Evolutionary conservation across 179 eudicot genomes (phyloP).

Genomic region (Drosera spatulata): DNA sequence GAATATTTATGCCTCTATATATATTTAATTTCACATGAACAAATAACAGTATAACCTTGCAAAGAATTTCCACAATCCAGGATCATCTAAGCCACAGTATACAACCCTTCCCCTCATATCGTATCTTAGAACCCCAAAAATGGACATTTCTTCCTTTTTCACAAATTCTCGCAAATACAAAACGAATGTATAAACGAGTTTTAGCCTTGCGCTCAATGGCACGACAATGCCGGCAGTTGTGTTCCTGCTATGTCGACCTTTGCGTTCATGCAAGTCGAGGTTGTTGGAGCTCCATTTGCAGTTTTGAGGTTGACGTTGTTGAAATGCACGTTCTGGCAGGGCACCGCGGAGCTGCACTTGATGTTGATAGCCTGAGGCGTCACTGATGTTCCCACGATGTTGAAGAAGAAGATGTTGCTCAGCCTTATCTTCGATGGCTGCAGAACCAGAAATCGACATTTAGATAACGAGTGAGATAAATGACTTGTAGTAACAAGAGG

Average conservation of each 20-base stretch:
- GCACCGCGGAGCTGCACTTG: conserved; percentile 37
- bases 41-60: too few species aligned
- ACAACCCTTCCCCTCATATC: too few species aligned
- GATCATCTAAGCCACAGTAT: too few species aligned
- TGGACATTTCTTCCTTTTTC: too few species aligned
- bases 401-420: conserved; percentile 35
- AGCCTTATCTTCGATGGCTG: conserved; percentile 42
- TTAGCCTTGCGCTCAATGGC: conserved; percentile 2
- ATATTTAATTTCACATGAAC: too few species aligned
- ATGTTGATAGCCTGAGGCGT: conserved; percentile 31
- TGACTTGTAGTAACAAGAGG: background rate
- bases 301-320: conserved; percentile 26
- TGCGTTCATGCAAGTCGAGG: conserved; percentile 36
- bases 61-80: too few species aligned
- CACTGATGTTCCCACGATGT: conserved; percentile 42
- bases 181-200: background rate
- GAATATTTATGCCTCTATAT: too few species aligned
- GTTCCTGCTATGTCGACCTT: conserved; percentile 19
- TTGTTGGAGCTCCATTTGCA: conserved; percentile 4
- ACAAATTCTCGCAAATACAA: background rate
- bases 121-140: too few species aligned
- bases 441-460: background rate
- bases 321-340: conserved; percentile 43
- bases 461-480: background rate
- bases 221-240: conserved; percentile 27